Conservation (phyloP, 2,329 filamentous ascomycete genomes). For the Decorospora gaudefroyi region DNA sequence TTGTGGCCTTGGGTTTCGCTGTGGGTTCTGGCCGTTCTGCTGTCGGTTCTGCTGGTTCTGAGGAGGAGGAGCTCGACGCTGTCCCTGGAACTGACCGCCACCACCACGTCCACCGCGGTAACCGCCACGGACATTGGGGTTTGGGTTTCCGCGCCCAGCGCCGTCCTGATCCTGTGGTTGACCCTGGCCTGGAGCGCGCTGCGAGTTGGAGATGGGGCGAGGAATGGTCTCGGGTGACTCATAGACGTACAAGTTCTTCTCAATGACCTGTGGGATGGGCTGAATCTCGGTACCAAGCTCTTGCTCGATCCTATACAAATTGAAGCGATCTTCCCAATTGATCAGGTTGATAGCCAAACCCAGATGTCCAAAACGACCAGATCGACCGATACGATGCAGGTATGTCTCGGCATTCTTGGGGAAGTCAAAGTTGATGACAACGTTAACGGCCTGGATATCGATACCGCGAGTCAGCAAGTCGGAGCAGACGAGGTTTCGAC, state of each 20-base stretch:
- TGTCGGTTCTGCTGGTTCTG: constrained; percentile 40
- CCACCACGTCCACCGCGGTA: constrained; percentile 45
- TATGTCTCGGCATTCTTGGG: constrained; percentile 99
- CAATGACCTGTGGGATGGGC: constrained; percentile 90
- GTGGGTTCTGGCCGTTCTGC: constrained; percentile 45
- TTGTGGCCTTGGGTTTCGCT: constrained; percentile 43
- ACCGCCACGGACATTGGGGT: constrained; percentile 33
- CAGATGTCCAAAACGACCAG: constrained; percentile 93
- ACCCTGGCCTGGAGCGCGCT: constrained; percentile 33
- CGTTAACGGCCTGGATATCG: constrained; percentile 98
- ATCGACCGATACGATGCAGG: constrained; percentile 96
- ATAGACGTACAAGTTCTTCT: constrained; percentile 98
- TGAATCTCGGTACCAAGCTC: constrained; percentile 97
- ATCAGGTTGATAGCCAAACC: constrained; percentile 98
- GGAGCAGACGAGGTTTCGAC: constrained; percentile 96
- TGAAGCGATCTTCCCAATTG: constrained; percentile 99
- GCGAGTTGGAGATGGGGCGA: constrained; percentile 69
- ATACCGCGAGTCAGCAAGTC: constrained; percentile 98
- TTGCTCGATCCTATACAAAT: constrained; percentile 97
- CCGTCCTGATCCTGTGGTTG: constrained; percentile 39
- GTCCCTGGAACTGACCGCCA: constrained; percentile 41
- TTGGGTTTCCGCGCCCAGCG: constrained; percentile 25
- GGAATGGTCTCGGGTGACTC: constrained; percentile 95
- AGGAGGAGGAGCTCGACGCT: constrained; percentile 32
- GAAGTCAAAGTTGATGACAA: constrained; percentile 99